Percentiles rank a stretch among this genome's conserved stretches.
Conservation (phyloP, 495 filamentous ascomycete species). For the Daldinia childiae region DNA sequence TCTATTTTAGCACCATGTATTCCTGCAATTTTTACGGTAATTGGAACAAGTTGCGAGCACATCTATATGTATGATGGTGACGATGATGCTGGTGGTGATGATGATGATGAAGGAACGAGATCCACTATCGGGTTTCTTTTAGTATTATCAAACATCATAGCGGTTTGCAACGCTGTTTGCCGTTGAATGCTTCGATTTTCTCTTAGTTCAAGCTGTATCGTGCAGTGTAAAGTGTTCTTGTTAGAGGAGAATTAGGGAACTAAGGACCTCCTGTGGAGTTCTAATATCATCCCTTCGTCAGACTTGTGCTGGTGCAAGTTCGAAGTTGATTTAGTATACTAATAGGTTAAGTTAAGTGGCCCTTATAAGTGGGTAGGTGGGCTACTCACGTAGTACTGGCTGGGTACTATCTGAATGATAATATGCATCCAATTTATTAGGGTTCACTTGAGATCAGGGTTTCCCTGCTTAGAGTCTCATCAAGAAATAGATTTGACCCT, state of each 20-base stretch:
- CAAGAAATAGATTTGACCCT: not conserved
- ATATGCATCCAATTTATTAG: conserved; percentile 26
- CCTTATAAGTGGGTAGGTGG: not conserved
- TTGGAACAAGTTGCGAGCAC: not conserved
- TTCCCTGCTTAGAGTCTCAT: conserved; percentile 21
- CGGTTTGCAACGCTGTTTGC: not conserved
- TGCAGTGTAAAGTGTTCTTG: not conserved
- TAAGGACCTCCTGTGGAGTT: conserved; percentile 12
- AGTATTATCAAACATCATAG: not conserved
- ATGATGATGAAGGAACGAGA: not conserved
- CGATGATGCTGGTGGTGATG: not conserved
- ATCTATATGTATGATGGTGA: not conserved
- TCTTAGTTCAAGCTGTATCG: not conserved
- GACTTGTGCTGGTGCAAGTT: conserved; percentile 16
- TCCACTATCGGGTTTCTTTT: not conserved
- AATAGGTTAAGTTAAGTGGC: conserved; percentile 4
- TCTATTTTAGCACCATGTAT: not conserved
- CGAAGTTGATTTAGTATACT: conserved; percentile 13
- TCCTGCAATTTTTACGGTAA: not conserved
- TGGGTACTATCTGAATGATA: not conserved
- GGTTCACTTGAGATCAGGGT: conserved; percentile 18
- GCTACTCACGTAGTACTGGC: not conserved
- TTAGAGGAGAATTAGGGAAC: not conserved
- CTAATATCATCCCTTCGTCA: conserved; percentile 35
- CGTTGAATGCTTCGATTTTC: not conserved